Evolutionary conservation across 2,329 filamentous ascomycete species (phyloP), one percentile per base, ranked within the genome.

Genomic region (Colletotrichum australisinense): DNA sequence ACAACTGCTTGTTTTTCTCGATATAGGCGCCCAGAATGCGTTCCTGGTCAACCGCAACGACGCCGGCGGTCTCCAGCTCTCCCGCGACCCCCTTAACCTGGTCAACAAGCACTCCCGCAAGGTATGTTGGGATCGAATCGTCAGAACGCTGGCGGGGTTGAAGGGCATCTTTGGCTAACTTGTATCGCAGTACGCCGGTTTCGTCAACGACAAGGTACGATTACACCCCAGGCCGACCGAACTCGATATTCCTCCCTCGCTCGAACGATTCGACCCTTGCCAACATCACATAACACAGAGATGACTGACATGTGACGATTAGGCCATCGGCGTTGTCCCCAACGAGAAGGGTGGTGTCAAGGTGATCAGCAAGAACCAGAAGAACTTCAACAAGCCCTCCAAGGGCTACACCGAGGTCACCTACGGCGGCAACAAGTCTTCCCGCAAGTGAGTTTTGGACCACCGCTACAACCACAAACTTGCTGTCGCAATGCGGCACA

Each of bases 31-130:
- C 88, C 92, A 95, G 88, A 98, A 97, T 89, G 88, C 94, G 84
- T 98, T 89, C 91, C 93, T 98, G 84, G 94, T 96, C 85, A 98
- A 98, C 93, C 93, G 94, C 88, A 93, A 91, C 84, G 86, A 87
- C 80, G 89, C 89, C 81, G 95, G 94, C 82, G 93, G 94, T 84
- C 89, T 93, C 80, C 93, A 94, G 87, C 95, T 99, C 91, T 98
- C 96, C 80, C 93, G 94, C 80, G 96, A 98, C 84, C 94, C 95
- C 81, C 88, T 98, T 79, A 99, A 98, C 92, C 87, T 98, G 86
- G 90, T 88, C 85, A 98, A 98, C 93, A 89, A 93, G 87, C 93
- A 97, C 90, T 92, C 90, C 80, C 93, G 94, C 88, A 98, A 97
- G 93, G 94, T 97, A 86, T 77, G 83, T 71, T 46, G 46, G 11